Evolutionary conservation across 2,329 filamentous ascomycete species (phyloP), one percentile per base, ranked within the genome.

Genomic region (Lithohypha guttulata): DNA sequence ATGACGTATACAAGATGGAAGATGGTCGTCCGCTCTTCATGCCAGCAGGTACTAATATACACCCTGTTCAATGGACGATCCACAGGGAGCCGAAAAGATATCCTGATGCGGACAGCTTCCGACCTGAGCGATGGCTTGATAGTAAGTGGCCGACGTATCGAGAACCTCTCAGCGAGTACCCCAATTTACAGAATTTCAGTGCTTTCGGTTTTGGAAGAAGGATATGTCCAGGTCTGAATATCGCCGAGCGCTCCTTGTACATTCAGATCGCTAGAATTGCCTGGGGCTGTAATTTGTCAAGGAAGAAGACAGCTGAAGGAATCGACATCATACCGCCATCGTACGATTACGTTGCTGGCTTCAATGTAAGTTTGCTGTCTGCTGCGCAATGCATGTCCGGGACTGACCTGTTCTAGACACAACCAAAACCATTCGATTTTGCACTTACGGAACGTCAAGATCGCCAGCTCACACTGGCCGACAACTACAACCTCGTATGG

Each of bases 201-300:
- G 65, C 68, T 21, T 75, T 75, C 42, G 71, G 71, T 11, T 73
- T 70, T 55, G 71, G 71, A 2, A 61, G 70, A 31, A 60, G 72
- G 3, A 52, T 54, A 39, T 55, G 53, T 41, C 49, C 52, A 3
- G 52, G 52, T 11, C 47, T 45, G 34, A 51, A 54, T 30, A 50
- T 53, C 25, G 50, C 51, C 2, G 51, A 53, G 39, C 42, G 46
- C 23, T 47, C 40, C 13, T 30, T 53, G 10, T 36, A 49, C 10
- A 43, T 52, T 13, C 25, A 51, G 17, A 30, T 45, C 19, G 48
- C 51, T 11, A 34, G 44, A 21, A 39, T 53, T 11, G 50, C 42
- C 13, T 52, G 51, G 51, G 29, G 75, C 72, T 29, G 26, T 8
- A 18, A 44, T 10, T 45, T 49, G 6, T 33, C 34, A 7, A 27